A percentile compares a stretch with the other conserved stretches of the same genome.
Conservation (phyloP, 345 rosid species). For the Eucalyptus regnans region DNA sequence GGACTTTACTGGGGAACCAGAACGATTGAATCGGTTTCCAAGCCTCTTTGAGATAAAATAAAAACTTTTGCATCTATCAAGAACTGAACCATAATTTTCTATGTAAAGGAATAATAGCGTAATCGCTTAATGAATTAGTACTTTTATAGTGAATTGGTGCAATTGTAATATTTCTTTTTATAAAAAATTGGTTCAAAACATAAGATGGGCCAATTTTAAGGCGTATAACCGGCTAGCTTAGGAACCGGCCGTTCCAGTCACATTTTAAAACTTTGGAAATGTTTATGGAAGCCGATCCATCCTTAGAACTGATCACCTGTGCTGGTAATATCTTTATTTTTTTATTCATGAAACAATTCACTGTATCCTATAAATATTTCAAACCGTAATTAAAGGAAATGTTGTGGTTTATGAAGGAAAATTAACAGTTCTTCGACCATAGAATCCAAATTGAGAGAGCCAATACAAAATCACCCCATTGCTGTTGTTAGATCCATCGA, state of each 20-base stretch:
- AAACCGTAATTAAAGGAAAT: background rate
- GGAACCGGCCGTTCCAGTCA: background rate
- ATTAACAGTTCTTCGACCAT: background rate
- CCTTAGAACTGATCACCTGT: background rate
- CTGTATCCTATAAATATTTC: background rate
- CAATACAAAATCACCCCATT: background rate
- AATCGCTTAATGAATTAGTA: background rate
- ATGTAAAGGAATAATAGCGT: background rate
- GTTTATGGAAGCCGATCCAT: background rate
- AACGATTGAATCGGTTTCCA: background rate
- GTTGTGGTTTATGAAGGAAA: background rate
- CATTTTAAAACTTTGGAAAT: background rate
- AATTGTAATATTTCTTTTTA: background rate
- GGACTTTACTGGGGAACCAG: background rate
- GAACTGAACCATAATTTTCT: background rate
- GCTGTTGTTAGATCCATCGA: background rate
- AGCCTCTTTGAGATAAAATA: background rate
- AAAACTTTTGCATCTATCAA: background rate
- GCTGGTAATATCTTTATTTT: background rate
- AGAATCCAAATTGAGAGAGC: background rate
- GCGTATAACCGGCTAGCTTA: background rate
- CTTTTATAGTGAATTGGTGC: background rate
- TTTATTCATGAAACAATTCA: background rate
- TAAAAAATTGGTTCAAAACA: background rate
- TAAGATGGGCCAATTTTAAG: background rate